Base-by-base conservation (phyloP, 2,329 filamentous ascomycete species). In the Gliomastix tumulicola region DNA sequence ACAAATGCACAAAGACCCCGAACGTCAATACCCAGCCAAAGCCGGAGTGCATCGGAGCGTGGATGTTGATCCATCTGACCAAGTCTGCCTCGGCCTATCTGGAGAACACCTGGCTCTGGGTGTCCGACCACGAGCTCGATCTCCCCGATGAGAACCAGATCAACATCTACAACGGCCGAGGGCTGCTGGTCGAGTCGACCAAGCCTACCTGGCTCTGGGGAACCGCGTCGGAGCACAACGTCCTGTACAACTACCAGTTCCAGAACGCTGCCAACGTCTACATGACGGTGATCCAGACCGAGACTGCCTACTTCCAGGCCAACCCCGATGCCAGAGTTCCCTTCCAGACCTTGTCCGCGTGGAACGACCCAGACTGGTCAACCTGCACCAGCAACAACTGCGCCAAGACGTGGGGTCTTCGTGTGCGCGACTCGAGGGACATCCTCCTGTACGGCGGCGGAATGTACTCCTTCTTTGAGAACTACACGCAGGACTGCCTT, bases 401-500 rank as follows among this genome's bases (percentile, higher is more conserved):
- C 39, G 48, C 53, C 8, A 49, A 59, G 34, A 65, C 67, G 6
- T 75, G 70, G 68, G 72, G 64, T n/a, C 46, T 78, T 9, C 63
- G 72, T 3, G 64, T 78, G 35, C 44, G 74, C 21, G 60, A 70
- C 40, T 68, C 64, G 4, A 50, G 51, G 6, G 57, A 66, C 38
- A 60, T 79, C 20, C 49, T 65, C 21, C 49, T 70, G 15, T 73
- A 79, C 39, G 69, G 72, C 10, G 68, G 65, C 0, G 75, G 75
- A 0, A 45, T 77, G 4, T 80, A 79, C 54, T 68, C 60, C 35
- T 80, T 77, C 63, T 80, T 78, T 61, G 62, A 72, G 47, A 68
- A 74, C 55, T 79, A 78, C 55, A 51, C 33, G 32, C 27, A 39
- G 35, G 37, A 40, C n/a, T 40, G 35, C 16, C 32, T 40, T 11